Conservation (phyloP, 345 rosid genomes). For the Dovyalis caffra region DNA sequence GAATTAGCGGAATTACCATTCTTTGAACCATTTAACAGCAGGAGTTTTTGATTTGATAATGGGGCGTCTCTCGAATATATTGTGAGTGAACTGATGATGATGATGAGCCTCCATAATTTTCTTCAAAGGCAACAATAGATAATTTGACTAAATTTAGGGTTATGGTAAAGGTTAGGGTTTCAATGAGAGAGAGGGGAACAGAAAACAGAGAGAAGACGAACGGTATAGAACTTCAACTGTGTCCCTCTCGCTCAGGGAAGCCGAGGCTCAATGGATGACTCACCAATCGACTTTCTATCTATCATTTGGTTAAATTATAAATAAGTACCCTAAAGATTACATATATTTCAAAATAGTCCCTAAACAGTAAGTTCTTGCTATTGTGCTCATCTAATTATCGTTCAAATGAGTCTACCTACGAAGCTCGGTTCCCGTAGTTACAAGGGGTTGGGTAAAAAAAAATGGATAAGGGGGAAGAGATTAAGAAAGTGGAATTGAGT, state of each 20-base stretch:
- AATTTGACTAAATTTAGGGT: background rate
- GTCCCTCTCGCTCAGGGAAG: background rate
- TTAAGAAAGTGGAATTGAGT: no score
- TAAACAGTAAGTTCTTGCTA: background rate
- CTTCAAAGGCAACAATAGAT: background rate
- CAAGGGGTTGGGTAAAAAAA: no score
- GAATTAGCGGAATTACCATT: conserved; percentile 52
- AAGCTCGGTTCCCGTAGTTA: no score
- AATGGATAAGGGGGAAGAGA: no score
- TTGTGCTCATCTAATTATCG: no score
- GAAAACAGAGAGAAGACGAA: background rate
- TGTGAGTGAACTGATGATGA: conserved; percentile 42
- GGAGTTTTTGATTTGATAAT: conserved; percentile 65
- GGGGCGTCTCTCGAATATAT: conserved; percentile 72
- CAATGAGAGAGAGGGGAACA: background rate
- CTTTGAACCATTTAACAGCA: conserved; percentile 78
- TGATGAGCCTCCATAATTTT: conserved; percentile 1
- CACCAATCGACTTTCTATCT: background rate
- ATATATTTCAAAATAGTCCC: background rate
- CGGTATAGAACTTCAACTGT: background rate
- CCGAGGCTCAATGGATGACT: background rate
- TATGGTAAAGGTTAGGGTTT: conserved; percentile 11
- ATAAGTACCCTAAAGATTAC: background rate
- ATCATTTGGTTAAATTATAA: background rate
- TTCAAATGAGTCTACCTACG: no score